Percentiles rank a stretch among this genome's conserved stretches.
phyloP scores from a whole-genome alignment of 2,329 filamentous ascomycete genomes.

The Trichoderma breve region DNA sequence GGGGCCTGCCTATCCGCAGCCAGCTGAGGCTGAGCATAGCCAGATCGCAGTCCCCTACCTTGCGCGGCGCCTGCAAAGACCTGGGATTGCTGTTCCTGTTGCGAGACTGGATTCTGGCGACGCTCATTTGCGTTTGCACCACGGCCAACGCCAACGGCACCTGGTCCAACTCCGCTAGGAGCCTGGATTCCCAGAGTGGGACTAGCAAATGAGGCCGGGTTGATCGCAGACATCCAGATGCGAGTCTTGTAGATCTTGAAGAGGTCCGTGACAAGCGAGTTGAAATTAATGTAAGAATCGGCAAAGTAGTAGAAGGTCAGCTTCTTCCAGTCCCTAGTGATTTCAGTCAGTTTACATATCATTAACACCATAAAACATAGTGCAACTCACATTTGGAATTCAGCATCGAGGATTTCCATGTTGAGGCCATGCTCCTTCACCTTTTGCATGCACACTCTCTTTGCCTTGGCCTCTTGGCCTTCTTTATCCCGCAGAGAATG shows the following conservation, averaged over 20 bases:
- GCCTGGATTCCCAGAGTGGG: constrained; percentile 70
- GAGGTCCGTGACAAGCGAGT: constrained; percentile 90
- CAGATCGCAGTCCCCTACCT: constrained; percentile 43
- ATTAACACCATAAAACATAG: neutral
- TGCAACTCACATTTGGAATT: constrained; percentile 87
- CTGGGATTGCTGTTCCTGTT: constrained; percentile 34
- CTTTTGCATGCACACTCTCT: constrained; percentile 94
- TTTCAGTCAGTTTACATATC: neutral
- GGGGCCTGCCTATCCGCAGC: constrained; percentile 42
- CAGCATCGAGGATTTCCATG: constrained; percentile 98
- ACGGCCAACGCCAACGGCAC: constrained; percentile 60
- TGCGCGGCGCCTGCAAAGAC: constrained; percentile 38
- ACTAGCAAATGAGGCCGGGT: constrained; percentile 90
- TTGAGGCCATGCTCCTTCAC: constrained; percentile 90
- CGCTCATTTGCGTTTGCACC: constrained; percentile 44
- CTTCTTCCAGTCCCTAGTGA: constrained; percentile 90
- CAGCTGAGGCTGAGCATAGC: constrained; percentile 42
- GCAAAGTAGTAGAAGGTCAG: constrained; percentile 99
- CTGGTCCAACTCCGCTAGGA: constrained; percentile 64
- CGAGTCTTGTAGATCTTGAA: constrained; percentile 99
- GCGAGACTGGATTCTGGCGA: constrained; percentile 46
- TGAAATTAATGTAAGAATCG: constrained; percentile 98
- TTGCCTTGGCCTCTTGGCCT: constrained; percentile 95
- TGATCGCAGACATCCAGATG: constrained; percentile 99
- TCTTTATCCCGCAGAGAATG: constrained; percentile 89